Evolutionary conservation across 192 early-diverging fungal species (phyloP), one percentile per base, ranked within the genome.

Genomic region (Phlyctochytrium bullatum): DNA sequence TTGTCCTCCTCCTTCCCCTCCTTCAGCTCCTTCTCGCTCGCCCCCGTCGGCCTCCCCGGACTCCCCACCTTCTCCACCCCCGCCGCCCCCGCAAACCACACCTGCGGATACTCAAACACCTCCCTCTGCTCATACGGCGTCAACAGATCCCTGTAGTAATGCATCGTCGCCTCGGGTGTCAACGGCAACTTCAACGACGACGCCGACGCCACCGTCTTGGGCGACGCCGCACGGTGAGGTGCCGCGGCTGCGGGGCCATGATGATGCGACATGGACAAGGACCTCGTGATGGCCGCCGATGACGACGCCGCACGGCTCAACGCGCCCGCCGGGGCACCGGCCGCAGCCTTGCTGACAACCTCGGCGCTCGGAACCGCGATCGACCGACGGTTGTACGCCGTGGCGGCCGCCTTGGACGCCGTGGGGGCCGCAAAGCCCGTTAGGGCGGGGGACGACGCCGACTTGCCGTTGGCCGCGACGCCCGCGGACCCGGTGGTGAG

Each of bases 11-110:
- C 82, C 64, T 79, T 70, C 67, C 53, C 67, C 62, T 91, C 84
- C n/a, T n/a, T n/a, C n/a, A n/a, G n/a, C n/a, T n/a, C n/a, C n/a
- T n/a, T n/a, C n/a, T n/a, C n/a, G n/a, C n/a, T n/a, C 52, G 87
- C 73, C 33, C 86, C 80, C 1, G 87, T 79, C 25, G 79, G 81
- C 17, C 83, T 73, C 66, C 90, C 89, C 23, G 84, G 67, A 2
- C 87, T 78, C 52, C 92, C 85, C 47, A 86, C 71, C 58, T 86
- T 86, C 10, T 81, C 67, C n/a, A 84, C 72, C 17, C 65, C 74
- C 36, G 76, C 82, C 24, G 88, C 88, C 36, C 96, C 97, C 61
- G 94, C 86, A 73, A 92, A 99, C 73, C 95, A 97, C n/a, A 99
- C 85, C 34, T 92, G 83, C 20, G 86, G 86, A 59, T 83, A 97